Percentiles rank a stretch among this genome's conserved stretches.
These are phyloP conservation scores for Aspergillus egyptiacus DNA, from an alignment of 495 filamentous ascomycete species.

Conservation along the genomic window DNA sequence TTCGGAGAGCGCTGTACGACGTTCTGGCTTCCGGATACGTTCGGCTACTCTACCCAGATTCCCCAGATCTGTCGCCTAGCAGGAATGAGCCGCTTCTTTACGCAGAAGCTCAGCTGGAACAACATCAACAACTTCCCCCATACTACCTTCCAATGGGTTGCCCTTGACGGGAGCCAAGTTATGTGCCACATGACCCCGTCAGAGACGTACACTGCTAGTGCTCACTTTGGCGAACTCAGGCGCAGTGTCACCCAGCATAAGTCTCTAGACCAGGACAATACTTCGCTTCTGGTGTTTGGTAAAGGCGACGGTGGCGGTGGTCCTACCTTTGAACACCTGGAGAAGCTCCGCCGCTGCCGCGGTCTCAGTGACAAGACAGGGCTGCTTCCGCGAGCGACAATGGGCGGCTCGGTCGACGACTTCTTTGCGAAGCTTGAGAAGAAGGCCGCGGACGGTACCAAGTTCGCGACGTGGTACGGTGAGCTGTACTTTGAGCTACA, in stretches of 20 bases:
- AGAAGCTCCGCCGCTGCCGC: conserved; percentile 91
- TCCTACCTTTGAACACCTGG: conserved; percentile 86
- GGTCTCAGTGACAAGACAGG: conserved; percentile 86
- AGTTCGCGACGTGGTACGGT: conserved; percentile 95
- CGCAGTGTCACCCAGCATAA: conserved; percentile 90
- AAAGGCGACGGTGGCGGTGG: conserved; percentile 96
- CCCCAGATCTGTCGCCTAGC: conserved; percentile 87
- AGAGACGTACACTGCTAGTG: conserved; percentile 91
- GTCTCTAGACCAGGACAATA: conserved; percentile 83
- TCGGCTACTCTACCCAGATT: conserved; percentile 91
- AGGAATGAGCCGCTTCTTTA: conserved; percentile 94
- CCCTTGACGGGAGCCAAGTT: conserved; percentile 90
- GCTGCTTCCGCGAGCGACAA: conserved; percentile 74
- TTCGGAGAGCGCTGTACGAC: conserved; percentile 86
- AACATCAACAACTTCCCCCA: conserved; percentile 99
- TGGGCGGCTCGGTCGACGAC: conserved; percentile 92
- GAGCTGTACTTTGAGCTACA: conserved; percentile 98
- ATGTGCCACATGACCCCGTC: conserved; percentile 94
- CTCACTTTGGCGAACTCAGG: conserved; percentile 92
- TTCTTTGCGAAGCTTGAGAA: conserved; percentile 84
- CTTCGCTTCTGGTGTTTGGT: conserved; percentile 85
- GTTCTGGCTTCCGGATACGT: conserved; percentile 97
- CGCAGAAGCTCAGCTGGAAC: conserved; percentile 94
- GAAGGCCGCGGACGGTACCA: conserved; percentile 59
- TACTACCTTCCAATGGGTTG: conserved; percentile 97